Base-by-base conservation (phyloP, 2,329 filamentous ascomycete genomes). In the Pyrenophora tritici-repentis region DNA sequence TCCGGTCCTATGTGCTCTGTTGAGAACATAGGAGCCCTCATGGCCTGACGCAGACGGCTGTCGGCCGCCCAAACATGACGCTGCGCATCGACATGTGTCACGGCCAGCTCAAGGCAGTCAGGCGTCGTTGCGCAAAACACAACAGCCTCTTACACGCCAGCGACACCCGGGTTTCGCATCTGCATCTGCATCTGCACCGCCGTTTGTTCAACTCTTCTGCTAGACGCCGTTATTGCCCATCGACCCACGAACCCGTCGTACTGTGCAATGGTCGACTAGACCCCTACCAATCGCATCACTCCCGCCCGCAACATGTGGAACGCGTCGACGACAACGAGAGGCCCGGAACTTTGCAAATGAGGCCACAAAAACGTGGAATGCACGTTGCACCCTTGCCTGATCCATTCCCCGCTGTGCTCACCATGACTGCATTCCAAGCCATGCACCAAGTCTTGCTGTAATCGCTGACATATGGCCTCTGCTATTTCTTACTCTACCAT, bases 371-470 rank as follows among this genome's bases (percentile, higher is more conserved):
- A 70, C 67, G 67, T 70, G 66, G 22, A 60, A 47, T 61, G 62
- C 68, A 70, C 68, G 66, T 69, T 70, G 65, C 59, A 70, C 64
- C 68, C 68, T 68, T 61, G 66, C 64, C 45, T 65, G 38, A 40
- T 26, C 39, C 50, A 22, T 56, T 37, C 18, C 47, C 38, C 43
- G 32, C 45, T 43, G 41, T 51, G 37, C 48, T 59, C 57, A 63
- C 53, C 58, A 39, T 58, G 37, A 35, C 45, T 45, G 46, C 53
- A 50, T 47, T 42, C 39, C 46, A 46, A 33, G 46, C 29, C 39
- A 37, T 43, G 50, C 53, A 54, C 16, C 42, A 13, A 40, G 38
- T n/a, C 34, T 42, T 32, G 29, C 36, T 13, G 26, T 31, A 24
- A 39, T 37, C 34, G 34, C 39, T 50, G 48, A 50, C 42, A 32